Conservation (phyloP, 202 grass and related monocot genomes). For the Hordeum pubiflorum region DNA sequence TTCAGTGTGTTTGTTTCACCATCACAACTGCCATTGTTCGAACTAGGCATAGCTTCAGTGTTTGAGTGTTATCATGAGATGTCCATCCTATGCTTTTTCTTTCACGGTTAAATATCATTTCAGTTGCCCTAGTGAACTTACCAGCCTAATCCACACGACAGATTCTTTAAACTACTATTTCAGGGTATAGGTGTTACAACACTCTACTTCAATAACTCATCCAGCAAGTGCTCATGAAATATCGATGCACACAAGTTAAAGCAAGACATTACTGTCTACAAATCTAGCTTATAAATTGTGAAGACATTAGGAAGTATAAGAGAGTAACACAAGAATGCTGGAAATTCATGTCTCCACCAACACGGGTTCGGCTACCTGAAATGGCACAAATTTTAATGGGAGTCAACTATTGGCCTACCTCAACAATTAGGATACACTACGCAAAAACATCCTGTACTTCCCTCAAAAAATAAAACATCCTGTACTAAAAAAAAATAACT, state of each 20-base stretch:
- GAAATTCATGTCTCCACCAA: not conserved
- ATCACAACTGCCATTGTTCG: not conserved
- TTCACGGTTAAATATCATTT: not conserved
- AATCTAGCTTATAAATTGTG: not conserved
- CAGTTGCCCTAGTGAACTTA: not conserved
- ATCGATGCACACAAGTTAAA: not conserved
- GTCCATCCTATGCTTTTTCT: not conserved
- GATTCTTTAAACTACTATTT: not conserved
- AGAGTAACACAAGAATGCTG: not conserved
- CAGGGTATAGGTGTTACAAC: not conserved
- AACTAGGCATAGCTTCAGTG: not conserved
- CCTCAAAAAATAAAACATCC: not conserved
- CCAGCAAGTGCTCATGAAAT: not conserved
- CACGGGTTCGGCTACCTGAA: slow-evolving; percentile 9
- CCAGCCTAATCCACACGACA: not conserved
- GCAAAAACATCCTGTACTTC: not conserved
- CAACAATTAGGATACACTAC: not conserved
- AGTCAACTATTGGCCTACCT: not conserved
- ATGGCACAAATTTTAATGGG: not conserved
- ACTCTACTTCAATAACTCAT: not conserved
- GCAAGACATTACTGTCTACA: not conserved
- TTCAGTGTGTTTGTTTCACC: not conserved
- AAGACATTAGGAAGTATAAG: not conserved
- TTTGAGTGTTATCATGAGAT: not conserved
- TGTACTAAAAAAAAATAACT: not conserved